phyloP scores from a whole-genome alignment of 164 flowering plant species.

The Aristolochia contorta region DNA sequence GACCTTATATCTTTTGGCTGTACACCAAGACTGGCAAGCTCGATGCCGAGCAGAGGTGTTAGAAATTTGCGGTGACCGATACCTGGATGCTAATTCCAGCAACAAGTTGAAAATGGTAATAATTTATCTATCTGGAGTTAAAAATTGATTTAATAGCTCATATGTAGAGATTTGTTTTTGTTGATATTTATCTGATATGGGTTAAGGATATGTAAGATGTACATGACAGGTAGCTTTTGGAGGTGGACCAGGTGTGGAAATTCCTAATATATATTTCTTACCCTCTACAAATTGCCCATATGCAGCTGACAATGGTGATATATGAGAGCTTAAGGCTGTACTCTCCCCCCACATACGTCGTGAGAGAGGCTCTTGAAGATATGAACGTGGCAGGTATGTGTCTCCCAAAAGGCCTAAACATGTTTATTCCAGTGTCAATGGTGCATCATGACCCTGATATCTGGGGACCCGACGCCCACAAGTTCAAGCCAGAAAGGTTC shows the following conservation, averaged over 20 bases:
- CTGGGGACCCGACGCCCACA: slow-evolving; percentile 16
- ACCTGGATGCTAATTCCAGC: slow-evolving; percentile 7
- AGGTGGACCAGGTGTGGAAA: too few species aligned
- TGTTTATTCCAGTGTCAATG: slow-evolving; percentile 8
- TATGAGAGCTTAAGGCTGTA: slow-evolving; percentile 9
- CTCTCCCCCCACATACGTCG: slow-evolving; percentile 6
- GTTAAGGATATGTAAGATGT: neutral
- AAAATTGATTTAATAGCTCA: neutral
- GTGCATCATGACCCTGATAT: slow-evolving; percentile 11
- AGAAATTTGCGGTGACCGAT: slow-evolving; percentile 9
- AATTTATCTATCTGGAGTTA: neutral
- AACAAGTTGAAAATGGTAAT: slow-evolving; percentile 4
- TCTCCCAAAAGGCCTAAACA: slow-evolving; percentile 7
- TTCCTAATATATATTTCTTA: too few species aligned
- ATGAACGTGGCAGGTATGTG: slow-evolving; percentile 3
- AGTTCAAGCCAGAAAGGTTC: slow-evolving; percentile 17
- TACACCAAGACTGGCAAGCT: slow-evolving; percentile 22
- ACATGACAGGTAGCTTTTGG: neutral
- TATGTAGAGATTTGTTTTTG: neutral
- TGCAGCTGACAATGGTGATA: slow-evolving; percentile 17
- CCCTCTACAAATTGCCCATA: neutral
- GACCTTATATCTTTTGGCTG: slow-evolving; percentile 22
- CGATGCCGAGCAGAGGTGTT: slow-evolving; percentile 18
- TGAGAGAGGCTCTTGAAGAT: slow-evolving; percentile 9
- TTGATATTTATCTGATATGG: neutral